Evolutionary conservation across 306 rosid species (phyloP), one percentile per base, ranked within the genome.

Genomic region (Parietaria judaica): DNA sequence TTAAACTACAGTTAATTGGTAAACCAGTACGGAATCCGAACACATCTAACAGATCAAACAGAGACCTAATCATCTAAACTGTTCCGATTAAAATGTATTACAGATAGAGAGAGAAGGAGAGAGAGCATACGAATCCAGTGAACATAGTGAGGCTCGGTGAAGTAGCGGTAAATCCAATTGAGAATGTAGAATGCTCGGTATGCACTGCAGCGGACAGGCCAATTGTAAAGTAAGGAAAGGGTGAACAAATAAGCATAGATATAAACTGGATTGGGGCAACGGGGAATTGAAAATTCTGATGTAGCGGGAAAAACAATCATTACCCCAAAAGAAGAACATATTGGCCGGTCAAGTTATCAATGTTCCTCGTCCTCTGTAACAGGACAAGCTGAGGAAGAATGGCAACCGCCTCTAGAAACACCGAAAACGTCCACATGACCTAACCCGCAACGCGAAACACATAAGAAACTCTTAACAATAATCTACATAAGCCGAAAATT

Each of bases 161-260:
- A 87, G 86, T 87, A 87, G 80, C 97, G 97, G 56, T 83, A 91
- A 71, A 87, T 76, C 96, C 96, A 91, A 75, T 91, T 91, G 69
- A 87, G 61, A 51, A 91, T 85, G 84, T 87, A 91, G 14, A 91
- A 68, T 10, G 77, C 91, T 68, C 96, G 84, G 68, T 91, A 91
- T 2, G 83, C 89, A 54, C 96, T 91, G 95, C 83, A 87, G 51
- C 67, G 57, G 58, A 34, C 34, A 61, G 46, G 45, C 2, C 66
- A 48, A 15, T 51, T 53, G 46, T 71, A 45, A 11, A 47, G 41
- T n/a, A 59, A 5, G 46, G 53, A 31, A 64, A 41, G 3, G 14
- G 34, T 11, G 23, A 55, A 63, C 15, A n/a, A 48, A 4, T n/a
- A 46, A 62, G 34, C 39, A 7, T 41, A 45, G 36, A 36, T 41